phyloP scores from a whole-genome alignment of 2,329 filamentous ascomycete species.

The Stenocarpella maydis region DNA sequence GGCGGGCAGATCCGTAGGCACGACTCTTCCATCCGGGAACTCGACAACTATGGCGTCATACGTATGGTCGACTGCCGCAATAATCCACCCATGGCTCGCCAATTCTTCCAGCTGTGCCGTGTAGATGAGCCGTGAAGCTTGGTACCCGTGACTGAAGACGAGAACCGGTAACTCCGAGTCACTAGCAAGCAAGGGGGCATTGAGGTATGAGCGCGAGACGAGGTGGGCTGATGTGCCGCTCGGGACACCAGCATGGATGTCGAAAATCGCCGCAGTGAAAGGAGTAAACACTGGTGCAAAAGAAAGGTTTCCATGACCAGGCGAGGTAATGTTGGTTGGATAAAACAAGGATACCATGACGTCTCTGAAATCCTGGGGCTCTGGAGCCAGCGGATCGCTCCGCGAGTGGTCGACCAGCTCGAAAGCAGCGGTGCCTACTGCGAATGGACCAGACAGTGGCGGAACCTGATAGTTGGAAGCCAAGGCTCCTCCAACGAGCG shows the following conservation, averaged over 20 bases:
- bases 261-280: not conserved
- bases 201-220: slow-evolving; percentile 16
- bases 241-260: not conserved
- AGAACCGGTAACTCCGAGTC: slow-evolving; percentile 4
- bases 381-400: slow-evolving; percentile 1
- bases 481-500: not conserved
- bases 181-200: not conserved
- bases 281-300: not conserved
- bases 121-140: not conserved
- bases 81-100: slow-evolving; percentile 1
- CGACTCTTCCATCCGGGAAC: not conserved
- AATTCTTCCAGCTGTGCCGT: not conserved
- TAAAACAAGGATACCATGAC: slow-evolving; percentile 11
- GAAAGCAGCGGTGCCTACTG: not conserved
- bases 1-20: not conserved
- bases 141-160: not conserved
- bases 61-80: not conserved
- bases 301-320: not conserved
- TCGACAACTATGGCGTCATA: not conserved
- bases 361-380: not conserved
- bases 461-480: not conserved
- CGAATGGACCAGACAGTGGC: not conserved
- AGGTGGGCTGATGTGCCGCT: slow-evolving; percentile 4
- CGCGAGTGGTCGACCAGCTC: slow-evolving; percentile 3
- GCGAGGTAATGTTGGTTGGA: not conserved